Percentiles rank a stretch among this genome's conserved stretches.
Evolutionary conservation across 768 basidiomycete species (phyloP).

Genomic region (Naganishia vaughanmartiniae): DNA sequence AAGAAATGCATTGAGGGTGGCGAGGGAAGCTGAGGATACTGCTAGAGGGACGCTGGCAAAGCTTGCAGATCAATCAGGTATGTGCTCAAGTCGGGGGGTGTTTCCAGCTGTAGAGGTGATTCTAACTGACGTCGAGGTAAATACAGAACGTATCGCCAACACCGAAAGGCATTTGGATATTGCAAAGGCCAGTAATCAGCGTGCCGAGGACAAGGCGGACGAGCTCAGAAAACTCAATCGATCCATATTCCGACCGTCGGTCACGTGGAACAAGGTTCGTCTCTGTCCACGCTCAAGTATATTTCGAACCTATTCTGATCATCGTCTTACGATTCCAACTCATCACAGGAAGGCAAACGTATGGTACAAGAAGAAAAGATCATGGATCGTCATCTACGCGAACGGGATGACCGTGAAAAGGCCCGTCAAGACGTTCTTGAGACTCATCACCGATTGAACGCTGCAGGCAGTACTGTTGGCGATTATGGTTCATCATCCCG

Average conservation of each 20-base stretch:
- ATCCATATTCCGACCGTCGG: slow-evolving; percentile 88
- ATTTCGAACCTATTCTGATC: background rate
- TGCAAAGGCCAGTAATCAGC: slow-evolving; percentile 76
- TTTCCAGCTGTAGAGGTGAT: background rate
- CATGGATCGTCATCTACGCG: slow-evolving; percentile 79
- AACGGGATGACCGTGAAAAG: slow-evolving; percentile 76
- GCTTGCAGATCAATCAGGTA: slow-evolving; percentile 91
- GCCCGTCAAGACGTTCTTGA: slow-evolving; percentile 82
- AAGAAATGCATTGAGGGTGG: slow-evolving; percentile 81
- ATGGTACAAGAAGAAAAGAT: slow-evolving; percentile 80
- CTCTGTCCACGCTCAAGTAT: background rate
- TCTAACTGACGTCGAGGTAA: background rate
- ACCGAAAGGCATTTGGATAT: slow-evolving; percentile 93
- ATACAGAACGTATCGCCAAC: slow-evolving; percentile 65
- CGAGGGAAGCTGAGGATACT: slow-evolving; percentile 94
- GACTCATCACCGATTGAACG: slow-evolving; percentile 78
- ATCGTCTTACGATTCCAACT: background rate
- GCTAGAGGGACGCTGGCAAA: slow-evolving; percentile 76
- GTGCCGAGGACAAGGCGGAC: slow-evolving; percentile 88
- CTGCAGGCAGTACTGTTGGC: slow-evolving; percentile 63
- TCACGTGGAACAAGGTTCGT: slow-evolving; percentile 77
- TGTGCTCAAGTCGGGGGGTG: slow-evolving; percentile 41
- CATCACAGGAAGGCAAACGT: slow-evolving; percentile 67
- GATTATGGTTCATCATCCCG: slow-evolving; percentile 39
- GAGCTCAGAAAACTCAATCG: slow-evolving; percentile 92